phyloP scores from a whole-genome alignment of 2,329 filamentous ascomycete genomes.

The Aspergillus niger region DNA sequence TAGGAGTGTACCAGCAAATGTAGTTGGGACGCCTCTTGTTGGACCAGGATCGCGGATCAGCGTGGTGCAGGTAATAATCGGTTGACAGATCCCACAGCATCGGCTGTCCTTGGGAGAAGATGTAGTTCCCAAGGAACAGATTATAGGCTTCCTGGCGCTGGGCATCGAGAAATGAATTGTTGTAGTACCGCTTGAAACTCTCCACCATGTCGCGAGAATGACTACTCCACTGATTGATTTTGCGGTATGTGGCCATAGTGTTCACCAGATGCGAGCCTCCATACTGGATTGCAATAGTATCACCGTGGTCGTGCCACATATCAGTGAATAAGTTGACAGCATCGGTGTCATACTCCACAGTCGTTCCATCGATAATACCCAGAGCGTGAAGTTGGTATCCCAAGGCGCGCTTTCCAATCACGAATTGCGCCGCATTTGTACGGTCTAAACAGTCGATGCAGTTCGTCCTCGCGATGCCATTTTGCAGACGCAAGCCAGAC shows the following conservation, averaged over 20 bases:
- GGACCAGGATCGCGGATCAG: constrained; percentile 74
- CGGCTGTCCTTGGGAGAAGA: constrained; percentile 80
- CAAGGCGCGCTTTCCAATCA: constrained; percentile 91
- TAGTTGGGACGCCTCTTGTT: constrained; percentile 68
- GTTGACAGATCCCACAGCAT: constrained; percentile 96
- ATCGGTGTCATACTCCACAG: constrained; percentile 90
- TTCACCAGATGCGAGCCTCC: constrained; percentile 97
- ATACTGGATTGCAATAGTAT: constrained; percentile 97
- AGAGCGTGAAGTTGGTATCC: constrained; percentile 90
- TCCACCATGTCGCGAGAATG: constrained; percentile 98
- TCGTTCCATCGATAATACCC: constrained; percentile 77
- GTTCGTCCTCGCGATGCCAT: constrained; percentile 91
- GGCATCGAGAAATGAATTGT: constrained; percentile 97
- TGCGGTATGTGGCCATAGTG: constrained; percentile 98
- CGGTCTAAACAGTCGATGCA: constrained; percentile 97
- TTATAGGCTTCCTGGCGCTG: constrained; percentile 98
- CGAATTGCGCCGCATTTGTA: constrained; percentile 96
- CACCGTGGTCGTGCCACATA: constrained; percentile 97
- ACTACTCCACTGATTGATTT: constrained; percentile 98
- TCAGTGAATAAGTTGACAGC: constrained; percentile 94
- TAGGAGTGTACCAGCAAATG: constrained; percentile 83
- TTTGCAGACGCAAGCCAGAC: constrained; percentile 72
- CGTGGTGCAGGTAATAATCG: constrained; percentile 95
- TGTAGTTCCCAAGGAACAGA: constrained; percentile 93
- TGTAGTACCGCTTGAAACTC: constrained; percentile 98